phyloP scores from a whole-genome alignment of 164 flowering plant genomes.

The Macadamia tetraphylla region DNA sequence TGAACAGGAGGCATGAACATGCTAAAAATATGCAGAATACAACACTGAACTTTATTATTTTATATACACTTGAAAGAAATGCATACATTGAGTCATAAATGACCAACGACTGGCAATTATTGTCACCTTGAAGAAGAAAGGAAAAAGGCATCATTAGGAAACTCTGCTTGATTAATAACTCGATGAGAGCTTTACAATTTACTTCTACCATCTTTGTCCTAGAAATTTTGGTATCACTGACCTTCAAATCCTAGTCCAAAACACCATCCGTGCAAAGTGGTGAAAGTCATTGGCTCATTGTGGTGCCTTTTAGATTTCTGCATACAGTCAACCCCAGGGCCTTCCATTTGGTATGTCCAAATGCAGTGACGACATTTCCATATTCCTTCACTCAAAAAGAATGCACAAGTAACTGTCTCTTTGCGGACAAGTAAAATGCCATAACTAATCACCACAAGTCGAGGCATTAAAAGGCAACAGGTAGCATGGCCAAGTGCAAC shows the following conservation, averaged over 20 bases:
- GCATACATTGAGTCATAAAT: too few relatives aligned
- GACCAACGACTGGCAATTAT: too few relatives aligned
- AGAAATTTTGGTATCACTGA: conserved; percentile 9
- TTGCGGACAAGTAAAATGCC: conserved; percentile 12
- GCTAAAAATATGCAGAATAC: too few relatives aligned
- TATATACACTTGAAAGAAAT: too few relatives aligned
- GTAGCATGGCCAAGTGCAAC: neutral
- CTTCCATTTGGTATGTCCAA: conserved; percentile 31
- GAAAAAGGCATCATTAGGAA: neutral
- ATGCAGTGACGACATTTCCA: conserved; percentile 45
- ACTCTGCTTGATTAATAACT: neutral
- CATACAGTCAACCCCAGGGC: conserved; percentile 17
- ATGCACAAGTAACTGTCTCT: conserved; percentile 11
- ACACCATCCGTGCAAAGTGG: conserved; percentile 15
- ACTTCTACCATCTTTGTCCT: neutral
- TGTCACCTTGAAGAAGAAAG: too few relatives aligned
- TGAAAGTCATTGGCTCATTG: conserved; percentile 10
- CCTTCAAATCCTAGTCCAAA: conserved; percentile 19
- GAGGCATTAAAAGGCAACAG: neutral
- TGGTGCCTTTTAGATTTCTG: conserved; percentile 12
- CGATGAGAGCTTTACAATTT: neutral
- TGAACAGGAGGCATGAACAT: too few relatives aligned
- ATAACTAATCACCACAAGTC: conserved; percentile 3
- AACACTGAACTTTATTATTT: too few relatives aligned
- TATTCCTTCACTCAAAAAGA: conserved; percentile 32